Percentiles rank a stretch among this genome's conserved stretches.
Conservation (phyloP, 2,329 filamentous ascomycete species). For the Aureobasidium sp. region DNA sequence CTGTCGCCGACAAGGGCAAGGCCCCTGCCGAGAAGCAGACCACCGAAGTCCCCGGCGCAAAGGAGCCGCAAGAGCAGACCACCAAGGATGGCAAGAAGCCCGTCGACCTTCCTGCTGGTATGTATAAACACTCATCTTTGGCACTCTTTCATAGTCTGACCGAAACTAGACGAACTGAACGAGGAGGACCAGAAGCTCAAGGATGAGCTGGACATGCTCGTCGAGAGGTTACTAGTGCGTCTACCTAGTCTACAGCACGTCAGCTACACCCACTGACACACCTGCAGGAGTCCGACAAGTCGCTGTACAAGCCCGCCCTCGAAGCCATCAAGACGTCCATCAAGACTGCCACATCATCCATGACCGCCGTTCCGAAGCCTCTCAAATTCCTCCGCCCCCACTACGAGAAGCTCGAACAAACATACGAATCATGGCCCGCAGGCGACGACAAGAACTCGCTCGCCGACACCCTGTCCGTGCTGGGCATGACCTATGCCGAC, state of each 20-base stretch:
- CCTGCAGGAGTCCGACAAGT: conserved; percentile 69
- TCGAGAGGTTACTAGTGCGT: conserved; percentile 80
- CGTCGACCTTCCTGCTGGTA: conserved; percentile 52
- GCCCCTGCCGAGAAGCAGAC: conserved; percentile 56
- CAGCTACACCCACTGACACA: not conserved
- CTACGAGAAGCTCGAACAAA: conserved; percentile 79
- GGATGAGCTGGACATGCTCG: conserved; percentile 94
- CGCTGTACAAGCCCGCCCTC: conserved; percentile 84
- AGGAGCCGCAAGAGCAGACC: conserved; percentile 47
- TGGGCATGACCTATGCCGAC: conserved; percentile 92
- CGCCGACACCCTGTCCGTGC: conserved; percentile 91
- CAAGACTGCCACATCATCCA: conserved; percentile 98
- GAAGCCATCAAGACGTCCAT: conserved; percentile 98
- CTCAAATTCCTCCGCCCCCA: conserved; percentile 96
- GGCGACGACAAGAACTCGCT: conserved; percentile 75
- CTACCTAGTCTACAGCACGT: not conserved
- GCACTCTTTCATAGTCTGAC: not conserved
- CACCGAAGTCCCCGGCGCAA: conserved; percentile 45
- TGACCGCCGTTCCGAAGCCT: conserved; percentile 98
- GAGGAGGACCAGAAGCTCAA: conserved; percentile 99
- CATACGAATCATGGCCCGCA: conserved; percentile 83
- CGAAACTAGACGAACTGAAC: conserved; percentile 73
- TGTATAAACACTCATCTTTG: not conserved
- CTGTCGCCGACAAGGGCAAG: conserved; percentile 89
- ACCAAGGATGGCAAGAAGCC: conserved; percentile 68